Conservation (phyloP, 225 moss, liverwort and hornwort species). For the Pseudoscleropodium purum region DNA sequence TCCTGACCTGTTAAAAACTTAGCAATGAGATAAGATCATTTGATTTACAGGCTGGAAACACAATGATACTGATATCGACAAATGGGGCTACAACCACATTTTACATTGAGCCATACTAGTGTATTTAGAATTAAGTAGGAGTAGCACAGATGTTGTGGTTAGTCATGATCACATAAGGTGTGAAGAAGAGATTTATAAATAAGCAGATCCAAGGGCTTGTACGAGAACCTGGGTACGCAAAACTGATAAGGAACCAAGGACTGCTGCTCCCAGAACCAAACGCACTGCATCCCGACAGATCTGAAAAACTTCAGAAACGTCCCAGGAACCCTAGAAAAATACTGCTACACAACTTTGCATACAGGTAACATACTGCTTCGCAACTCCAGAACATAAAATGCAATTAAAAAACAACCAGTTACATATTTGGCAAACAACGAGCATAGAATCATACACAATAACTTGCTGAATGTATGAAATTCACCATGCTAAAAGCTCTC, state of each 20-base stretch:
- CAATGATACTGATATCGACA: background rate
- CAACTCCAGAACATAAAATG: conserved; percentile 1
- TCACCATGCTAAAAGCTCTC: background rate
- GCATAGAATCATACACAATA: background rate
- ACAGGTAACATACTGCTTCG: background rate
- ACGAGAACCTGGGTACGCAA: conserved; percentile 55
- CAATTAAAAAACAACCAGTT: background rate
- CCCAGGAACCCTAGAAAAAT: background rate
- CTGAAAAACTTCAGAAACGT: conserved; percentile 4
- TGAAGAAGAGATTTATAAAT: background rate
- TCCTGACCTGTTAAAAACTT: conserved; percentile 36
- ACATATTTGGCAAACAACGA: background rate
- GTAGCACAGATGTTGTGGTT: background rate
- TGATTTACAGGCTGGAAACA: background rate
- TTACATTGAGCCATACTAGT: background rate
- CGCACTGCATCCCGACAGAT: conserved; percentile 53
- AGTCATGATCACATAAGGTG: background rate
- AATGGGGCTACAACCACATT: background rate
- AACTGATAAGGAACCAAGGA: conserved; percentile 62
- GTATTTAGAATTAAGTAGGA: background rate
- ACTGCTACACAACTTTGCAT: background rate
- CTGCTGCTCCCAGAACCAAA: conserved; percentile 61
- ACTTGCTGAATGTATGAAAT: background rate
- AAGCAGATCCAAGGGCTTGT: background rate
- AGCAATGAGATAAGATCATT: background rate